Evolutionary conservation across 1,284 basidiomycete genomes (phyloP), one percentile per base, ranked within the genome.

Genomic region (Tetrapyrgos nigripes): DNA sequence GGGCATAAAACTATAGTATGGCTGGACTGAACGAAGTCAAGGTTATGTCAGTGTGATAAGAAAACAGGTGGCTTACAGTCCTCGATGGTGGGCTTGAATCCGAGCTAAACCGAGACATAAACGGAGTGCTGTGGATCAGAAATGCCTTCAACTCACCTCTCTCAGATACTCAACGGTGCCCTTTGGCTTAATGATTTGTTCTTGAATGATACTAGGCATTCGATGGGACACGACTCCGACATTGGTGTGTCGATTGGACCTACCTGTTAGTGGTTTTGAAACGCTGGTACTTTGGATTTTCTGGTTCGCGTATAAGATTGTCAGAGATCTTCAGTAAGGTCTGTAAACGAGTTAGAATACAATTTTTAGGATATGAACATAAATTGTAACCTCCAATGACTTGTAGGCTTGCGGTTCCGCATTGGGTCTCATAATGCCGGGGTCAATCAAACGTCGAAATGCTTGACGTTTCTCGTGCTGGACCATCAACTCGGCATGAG

Each of bases 121-220:
- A 57, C 45, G 21, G 63, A 50, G 40, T 23, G 35, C n/a, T 57
- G 44, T 23, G 26, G 27, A 21, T 70, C 29, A 31, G 58, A 31
- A 33, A 23, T 43, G 49, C 14, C 55, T 52, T 49, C 11, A 40
- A 73, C 79, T 68, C 29, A 91, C 91, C 68, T 83, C 89, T 47
- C 91, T 79, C 3, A 88, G 89, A 74, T 89, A 93, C 70, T 93
- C 91, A 43, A 93, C 73, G 0, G 89, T 81, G 2, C 92, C 91
- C 68, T 87, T 91, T 1, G 84, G 82, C 29, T 81, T 73, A n/a
- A 84, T 73, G 23, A 63, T 23, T 56, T 56, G 24, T 46, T 45
- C 57, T 40, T 44, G 23, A 29, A 61, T 56, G 26, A 55, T 23
- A 48, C 27, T 40, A 46, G 19, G 24, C 17, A 27, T 45, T 46